phyloP scores from a whole-genome alignment of 192 early-diverging fungal genomes.

The Podila clonocystis region DNA sequence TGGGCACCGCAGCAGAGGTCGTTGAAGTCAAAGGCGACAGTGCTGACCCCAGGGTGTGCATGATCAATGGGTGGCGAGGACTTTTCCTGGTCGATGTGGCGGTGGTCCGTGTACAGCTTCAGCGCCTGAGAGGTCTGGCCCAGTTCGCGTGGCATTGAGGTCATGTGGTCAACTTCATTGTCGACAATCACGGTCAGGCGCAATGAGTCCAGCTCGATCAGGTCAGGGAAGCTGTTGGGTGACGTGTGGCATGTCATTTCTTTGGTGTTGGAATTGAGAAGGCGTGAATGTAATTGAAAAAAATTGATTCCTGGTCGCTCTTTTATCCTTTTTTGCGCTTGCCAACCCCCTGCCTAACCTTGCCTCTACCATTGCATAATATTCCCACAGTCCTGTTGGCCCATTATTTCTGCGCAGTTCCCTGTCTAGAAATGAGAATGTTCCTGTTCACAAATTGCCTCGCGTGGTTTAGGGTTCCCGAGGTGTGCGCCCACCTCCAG shows the following conservation, averaged over 20 bases:
- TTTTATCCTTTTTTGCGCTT: too few species aligned
- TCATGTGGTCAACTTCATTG: constrained; percentile 49
- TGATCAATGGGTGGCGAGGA: neutral
- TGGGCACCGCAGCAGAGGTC: constrained; percentile 52
- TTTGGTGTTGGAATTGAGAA: neutral
- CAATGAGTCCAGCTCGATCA: constrained; percentile 41
- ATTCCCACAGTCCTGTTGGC: too few species aligned
- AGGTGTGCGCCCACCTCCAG: too few species aligned
- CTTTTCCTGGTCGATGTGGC: constrained; percentile 32
- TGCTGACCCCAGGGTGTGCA: neutral
- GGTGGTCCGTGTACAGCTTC: constrained; percentile 17
- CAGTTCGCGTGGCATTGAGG: constrained; percentile 28
- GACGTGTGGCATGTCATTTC: neutral
- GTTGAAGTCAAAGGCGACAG: constrained; percentile 29
- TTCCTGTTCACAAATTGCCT: too few species aligned
- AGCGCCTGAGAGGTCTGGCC: constrained; percentile 23
- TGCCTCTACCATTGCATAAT: too few species aligned
- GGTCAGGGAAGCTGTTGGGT: constrained; percentile 21
- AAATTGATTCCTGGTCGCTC: too few species aligned
- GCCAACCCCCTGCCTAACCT: too few species aligned
- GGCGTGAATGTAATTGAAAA: neutral
- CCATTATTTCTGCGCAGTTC: too few species aligned
- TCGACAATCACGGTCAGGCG: constrained; percentile 45
- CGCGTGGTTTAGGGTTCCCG: too few species aligned
- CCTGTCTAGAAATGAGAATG: too few species aligned